phyloP scores from a whole-genome alignment of 2,329 filamentous ascomycete species.

The Mycocentrospora acerina region DNA sequence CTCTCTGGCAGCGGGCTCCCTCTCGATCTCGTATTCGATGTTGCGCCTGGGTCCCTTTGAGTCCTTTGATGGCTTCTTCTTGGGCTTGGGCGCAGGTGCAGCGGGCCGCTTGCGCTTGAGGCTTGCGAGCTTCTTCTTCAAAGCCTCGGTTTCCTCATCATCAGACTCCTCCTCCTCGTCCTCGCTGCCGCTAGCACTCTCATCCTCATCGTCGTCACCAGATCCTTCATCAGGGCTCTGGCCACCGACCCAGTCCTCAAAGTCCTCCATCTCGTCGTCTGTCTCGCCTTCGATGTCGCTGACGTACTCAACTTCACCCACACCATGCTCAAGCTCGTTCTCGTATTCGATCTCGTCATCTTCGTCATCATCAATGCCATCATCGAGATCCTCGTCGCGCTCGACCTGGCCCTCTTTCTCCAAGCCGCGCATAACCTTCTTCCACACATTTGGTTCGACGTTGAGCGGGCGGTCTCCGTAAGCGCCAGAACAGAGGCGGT shows the following conservation, averaged over 20 bases:
- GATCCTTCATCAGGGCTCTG: constrained; percentile 59
- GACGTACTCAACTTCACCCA: constrained; percentile 85
- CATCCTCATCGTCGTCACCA: constrained; percentile 61
- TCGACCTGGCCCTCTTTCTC: constrained; percentile 83
- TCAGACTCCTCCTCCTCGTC: constrained; percentile 60
- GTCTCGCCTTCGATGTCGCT: constrained; percentile 77
- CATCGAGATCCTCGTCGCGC: constrained; percentile 84
- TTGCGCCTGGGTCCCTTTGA: constrained; percentile 63
- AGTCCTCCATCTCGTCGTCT: constrained; percentile 68
- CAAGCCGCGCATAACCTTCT: constrained; percentile 88
- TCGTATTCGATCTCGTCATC: constrained; percentile 65
- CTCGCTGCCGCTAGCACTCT: constrained; percentile 49
- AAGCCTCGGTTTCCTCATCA: constrained; percentile 55
- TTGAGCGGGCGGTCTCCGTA: constrained; percentile 95
- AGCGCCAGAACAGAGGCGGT: constrained; percentile 84
- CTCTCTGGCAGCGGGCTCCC: constrained; percentile 51
- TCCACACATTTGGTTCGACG: constrained; percentile 93
- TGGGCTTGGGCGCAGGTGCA: constrained; percentile 55
- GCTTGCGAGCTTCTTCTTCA: constrained; percentile 57
- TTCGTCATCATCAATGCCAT: constrained; percentile 78
- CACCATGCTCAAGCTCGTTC: constrained; percentile 65
- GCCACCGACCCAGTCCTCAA: constrained; percentile 91
- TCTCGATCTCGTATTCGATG: constrained; percentile 78
- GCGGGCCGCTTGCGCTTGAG: constrained; percentile 59
- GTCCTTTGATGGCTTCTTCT: constrained; percentile 55